These are phyloP conservation scores for Metschnikowia borealis DNA, from an alignment of 805 yeast genomes.

Conservation along the genomic window DNA sequence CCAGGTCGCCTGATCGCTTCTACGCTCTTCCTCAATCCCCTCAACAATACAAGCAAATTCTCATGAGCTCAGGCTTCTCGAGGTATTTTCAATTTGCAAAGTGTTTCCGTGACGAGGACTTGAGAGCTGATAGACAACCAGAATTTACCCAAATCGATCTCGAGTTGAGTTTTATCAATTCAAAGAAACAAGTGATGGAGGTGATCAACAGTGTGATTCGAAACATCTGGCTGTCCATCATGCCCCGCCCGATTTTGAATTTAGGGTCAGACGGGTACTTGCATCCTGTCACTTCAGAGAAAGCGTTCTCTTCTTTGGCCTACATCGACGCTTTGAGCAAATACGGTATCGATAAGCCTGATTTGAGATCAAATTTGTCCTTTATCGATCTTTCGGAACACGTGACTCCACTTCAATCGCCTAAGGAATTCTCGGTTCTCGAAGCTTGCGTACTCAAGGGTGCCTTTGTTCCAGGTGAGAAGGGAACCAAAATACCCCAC, in stretches of 20 bases:
- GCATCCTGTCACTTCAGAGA: conserved; percentile 12
- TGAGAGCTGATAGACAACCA: conserved; percentile 93
- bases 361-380: conserved; percentile 59
- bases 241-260: conserved; percentile 35
- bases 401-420: conserved; percentile 25
- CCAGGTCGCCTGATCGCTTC: conserved; percentile 56
- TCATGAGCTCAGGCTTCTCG: conserved; percentile 91
- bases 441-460: conserved; percentile 67
- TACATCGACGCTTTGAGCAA: conserved; percentile 66
- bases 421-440: conserved; percentile 56
- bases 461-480: conserved; percentile 32
- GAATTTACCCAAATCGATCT: conserved; percentile 97
- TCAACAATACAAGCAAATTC: conserved; percentile 91
- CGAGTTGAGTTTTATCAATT: conserved; percentile 82
- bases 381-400: conserved; percentile 46
- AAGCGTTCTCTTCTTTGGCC: conserved; percentile 39
- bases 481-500: conserved; percentile 30
- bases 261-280: conserved; percentile 31
- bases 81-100: conserved; percentile 86
- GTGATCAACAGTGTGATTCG: conserved; percentile 58
- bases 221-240: conserved; percentile 51
- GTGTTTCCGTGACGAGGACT: conserved; percentile 95
- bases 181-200: conserved; percentile 57
- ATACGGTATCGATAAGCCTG: conserved; percentile 95
- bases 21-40: conserved; percentile 98